These are phyloP conservation scores for Cytospora piceae DNA, from an alignment of 2,329 filamentous ascomycete genomes.

Conservation along the genomic window DNA sequence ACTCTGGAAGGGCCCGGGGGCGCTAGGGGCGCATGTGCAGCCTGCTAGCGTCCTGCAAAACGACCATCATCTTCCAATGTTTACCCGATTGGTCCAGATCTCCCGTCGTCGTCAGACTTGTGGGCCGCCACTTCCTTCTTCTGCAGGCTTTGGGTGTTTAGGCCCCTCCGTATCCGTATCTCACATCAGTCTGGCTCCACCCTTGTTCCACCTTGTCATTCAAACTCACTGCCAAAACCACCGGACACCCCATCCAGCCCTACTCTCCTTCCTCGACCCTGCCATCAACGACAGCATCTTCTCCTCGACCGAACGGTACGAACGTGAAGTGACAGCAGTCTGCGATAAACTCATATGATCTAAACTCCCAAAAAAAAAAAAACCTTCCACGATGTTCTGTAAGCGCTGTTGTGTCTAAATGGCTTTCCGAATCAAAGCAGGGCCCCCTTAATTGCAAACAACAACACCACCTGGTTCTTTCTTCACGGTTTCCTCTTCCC, in stretches of 20 bases:
- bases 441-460: slow-evolving; percentile 33
- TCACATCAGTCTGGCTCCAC: slow-evolving; percentile 15
- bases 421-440: slow-evolving; percentile 36
- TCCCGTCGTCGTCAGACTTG: background rate
- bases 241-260: slow-evolving; percentile 20
- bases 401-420: slow-evolving; percentile 37
- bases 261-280: slow-evolving; percentile 10
- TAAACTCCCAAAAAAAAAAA: background rate
- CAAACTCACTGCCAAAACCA: slow-evolving; percentile 16
- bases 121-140: background rate
- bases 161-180: background rate
- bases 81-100: background rate
- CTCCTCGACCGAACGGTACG: slow-evolving; percentile 8
- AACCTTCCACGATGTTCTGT: slow-evolving; percentile 19
- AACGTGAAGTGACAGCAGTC: slow-evolving; percentile 17
- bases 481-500: slow-evolving; percentile 31
- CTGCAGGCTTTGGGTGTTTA: background rate
- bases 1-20: no score
- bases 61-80: background rate
- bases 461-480: slow-evolving; percentile 35
- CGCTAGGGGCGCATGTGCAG: background rate
- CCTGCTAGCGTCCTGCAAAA: background rate
- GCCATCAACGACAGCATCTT: slow-evolving; percentile 11
- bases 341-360: slow-evolving; percentile 4
- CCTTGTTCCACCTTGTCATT: slow-evolving; percentile 1